Conservation (phyloP, 2,329 filamentous ascomycete species). For the Nemania sp. region DNA sequence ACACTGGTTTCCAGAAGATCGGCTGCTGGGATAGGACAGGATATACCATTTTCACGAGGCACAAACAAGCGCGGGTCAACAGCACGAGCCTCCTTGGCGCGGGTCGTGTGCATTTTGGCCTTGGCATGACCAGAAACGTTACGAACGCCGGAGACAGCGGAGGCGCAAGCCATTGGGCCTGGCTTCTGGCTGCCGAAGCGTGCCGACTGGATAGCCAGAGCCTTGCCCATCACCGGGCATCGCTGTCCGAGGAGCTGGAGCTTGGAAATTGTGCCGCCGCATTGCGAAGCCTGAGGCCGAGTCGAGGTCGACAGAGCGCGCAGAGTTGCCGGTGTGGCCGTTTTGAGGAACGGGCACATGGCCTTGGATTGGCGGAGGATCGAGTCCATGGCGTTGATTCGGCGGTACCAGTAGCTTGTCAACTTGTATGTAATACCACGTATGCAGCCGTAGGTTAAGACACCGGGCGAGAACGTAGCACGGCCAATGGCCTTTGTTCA, state of each 20-base stretch:
- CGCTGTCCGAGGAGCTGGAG: slow-evolving; percentile 90
- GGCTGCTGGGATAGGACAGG: not conserved
- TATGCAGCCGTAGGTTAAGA: no score
- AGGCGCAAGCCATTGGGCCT: slow-evolving; percentile 41
- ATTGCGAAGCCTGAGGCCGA: slow-evolving; percentile 68
- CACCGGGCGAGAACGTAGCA: no score
- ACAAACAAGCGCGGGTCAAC: slow-evolving; percentile 63
- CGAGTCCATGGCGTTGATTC: slow-evolving; percentile 72
- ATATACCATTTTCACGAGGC: slow-evolving; percentile 54
- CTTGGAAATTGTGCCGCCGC: slow-evolving; percentile 94
- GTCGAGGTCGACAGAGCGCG: slow-evolving; percentile 82
- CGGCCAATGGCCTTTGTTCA: not conserved
- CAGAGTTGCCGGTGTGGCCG: slow-evolving; percentile 87
- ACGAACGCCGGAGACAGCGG: slow-evolving; percentile 53
- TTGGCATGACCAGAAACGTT: slow-evolving; percentile 55
- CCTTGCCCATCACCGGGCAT: slow-evolving; percentile 99
- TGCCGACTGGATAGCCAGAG: slow-evolving; percentile 81
- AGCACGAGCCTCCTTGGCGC: slow-evolving; percentile 74
- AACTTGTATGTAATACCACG: no score
- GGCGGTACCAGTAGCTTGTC: no score
- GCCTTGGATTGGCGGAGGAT: slow-evolving; percentile 93
- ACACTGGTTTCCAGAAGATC: not conserved
- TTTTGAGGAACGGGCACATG: slow-evolving; percentile 97
- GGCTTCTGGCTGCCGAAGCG: slow-evolving; percentile 50
- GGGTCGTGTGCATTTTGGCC: slow-evolving; percentile 80